Base-by-base conservation (phyloP, 2,329 filamentous ascomycete genomes). In the Botrytis porri region DNA sequence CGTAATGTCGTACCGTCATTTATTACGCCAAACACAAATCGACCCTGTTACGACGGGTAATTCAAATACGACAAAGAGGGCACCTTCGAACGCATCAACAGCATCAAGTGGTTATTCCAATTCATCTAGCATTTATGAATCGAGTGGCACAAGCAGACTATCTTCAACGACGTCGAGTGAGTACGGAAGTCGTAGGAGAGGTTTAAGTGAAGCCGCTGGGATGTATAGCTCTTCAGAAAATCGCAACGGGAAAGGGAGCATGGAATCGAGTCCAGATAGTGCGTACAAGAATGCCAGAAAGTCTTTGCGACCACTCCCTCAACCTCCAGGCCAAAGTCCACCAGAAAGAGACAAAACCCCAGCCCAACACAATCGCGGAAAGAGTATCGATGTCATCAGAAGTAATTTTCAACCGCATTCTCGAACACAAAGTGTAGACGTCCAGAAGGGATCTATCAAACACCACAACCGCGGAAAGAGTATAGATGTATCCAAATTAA, bases 271-370 rank as follows among this genome's bases (percentile, higher is more conserved):
- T 75, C 85, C 88, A n/a, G 88, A 89, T 48, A 89, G 88, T 77
- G 85, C 91, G 75, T 95, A 94, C 80, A 89, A 88, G 77, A 91
- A 87, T 77, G 88, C 92, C 74, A 91, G 94, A 70, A 92, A 93
- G 79, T 94, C 93, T 35, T 84, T 97, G 74, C 89, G 93, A 66
- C 92, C 92, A 37, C 85, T 94, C 10, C 88, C 91, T 5, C 92
- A 93, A 80, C 85, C 88, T 1, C 91, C 92, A 4, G 87, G 85
- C 71, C 76, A 84, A 22, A 81, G 84, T 62, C 81, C 86, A 41
- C 81, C 84, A 18, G 78, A 77, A 54, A 77, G 80, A 69, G 70
- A 77, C 70, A 66, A 78, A 82, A 81, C 76, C 77, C 79, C 73
- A 43, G 73, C 67, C 60, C 69, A 74, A 20, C 80, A 79, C 65